A percentile compares a stretch with the other conserved stretches of the same genome.
phyloP scores from a whole-genome alignment of 805 yeast species.

The Kluyveromyces lactis region DNA sequence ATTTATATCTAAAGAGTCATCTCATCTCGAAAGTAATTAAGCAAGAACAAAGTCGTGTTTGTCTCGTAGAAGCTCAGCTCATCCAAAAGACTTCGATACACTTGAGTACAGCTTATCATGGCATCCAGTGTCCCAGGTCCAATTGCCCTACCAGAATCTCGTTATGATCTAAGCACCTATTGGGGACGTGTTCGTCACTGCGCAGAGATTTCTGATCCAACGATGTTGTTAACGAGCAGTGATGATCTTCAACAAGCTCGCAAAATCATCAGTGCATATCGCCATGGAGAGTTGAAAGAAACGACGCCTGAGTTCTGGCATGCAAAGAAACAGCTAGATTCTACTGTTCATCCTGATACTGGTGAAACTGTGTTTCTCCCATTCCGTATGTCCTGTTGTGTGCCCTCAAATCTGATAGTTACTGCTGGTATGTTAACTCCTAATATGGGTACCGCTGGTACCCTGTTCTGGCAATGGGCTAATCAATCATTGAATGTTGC shows the following conservation, averaged over 20 bases:
- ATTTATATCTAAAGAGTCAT: too few relatives aligned
- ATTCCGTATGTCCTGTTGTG: slow-evolving; percentile 95
- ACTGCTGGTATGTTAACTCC: slow-evolving; percentile 98
- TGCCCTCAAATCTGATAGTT: slow-evolving; percentile 84
- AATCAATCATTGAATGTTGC: slow-evolving; percentile 97
- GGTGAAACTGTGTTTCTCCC: slow-evolving; percentile 90
- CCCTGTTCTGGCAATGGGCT: slow-evolving; percentile 95
- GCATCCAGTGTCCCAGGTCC: slow-evolving; percentile 86
- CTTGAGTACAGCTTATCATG: slow-evolving; percentile 42
- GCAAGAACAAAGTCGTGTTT: too few relatives aligned
- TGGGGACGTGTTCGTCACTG: slow-evolving; percentile 94
- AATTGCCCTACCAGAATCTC: slow-evolving; percentile 69
- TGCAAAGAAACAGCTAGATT: slow-evolving; percentile 80
- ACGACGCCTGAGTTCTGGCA: slow-evolving; percentile 84
- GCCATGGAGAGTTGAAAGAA: slow-evolving; percentile 51
- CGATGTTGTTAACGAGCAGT: slow-evolving; percentile 70
- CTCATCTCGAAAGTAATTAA: too few relatives aligned
- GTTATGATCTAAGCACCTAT: slow-evolving; percentile 72
- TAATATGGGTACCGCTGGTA: slow-evolving; percentile 79
- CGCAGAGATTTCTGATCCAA: slow-evolving; percentile 86
- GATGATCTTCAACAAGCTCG: slow-evolving; percentile 58
- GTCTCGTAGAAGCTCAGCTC: too few relatives aligned
- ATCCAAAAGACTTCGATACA: too few relatives aligned
- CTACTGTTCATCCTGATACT: slow-evolving; percentile 93
- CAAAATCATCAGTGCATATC: slow-evolving; percentile 57